Evolutionary conservation across 805 yeast genomes (phyloP).

Genomic region (Saccharomycopsis sp.): DNA sequence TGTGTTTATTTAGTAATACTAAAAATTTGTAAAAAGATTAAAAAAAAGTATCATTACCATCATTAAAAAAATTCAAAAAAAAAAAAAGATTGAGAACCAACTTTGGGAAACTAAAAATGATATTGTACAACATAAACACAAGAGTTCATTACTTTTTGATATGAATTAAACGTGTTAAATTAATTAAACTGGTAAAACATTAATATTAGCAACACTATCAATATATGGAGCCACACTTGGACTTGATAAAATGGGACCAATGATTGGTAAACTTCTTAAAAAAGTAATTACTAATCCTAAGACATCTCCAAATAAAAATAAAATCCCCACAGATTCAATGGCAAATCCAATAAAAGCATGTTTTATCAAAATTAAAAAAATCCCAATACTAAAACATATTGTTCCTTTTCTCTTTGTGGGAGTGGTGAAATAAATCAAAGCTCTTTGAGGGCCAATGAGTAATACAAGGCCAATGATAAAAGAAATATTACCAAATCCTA

Average conservation of each 20-base stretch:
- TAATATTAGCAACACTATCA: constrained; percentile 14
- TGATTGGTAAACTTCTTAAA: constrained; percentile 74
- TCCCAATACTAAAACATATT: constrained; percentile 63
- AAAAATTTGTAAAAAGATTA: too few species aligned
- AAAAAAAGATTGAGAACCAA: too few species aligned
- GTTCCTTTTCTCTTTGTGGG: constrained; percentile 85
- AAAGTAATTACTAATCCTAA: constrained; percentile 83
- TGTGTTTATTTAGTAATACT: too few species aligned
- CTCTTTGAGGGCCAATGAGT: constrained; percentile 81
- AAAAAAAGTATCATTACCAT: too few species aligned
- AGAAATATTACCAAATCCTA: constrained; percentile 80
- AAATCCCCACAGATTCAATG: constrained; percentile 79
- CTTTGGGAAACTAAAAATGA: too few species aligned
- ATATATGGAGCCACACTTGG: constrained; percentile 67
- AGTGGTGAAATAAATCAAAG: constrained; percentile 73
- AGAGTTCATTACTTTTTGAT: too few species aligned
- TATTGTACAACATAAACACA: too few species aligned
- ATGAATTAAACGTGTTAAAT: too few species aligned
- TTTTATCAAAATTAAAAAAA: constrained; percentile 55
- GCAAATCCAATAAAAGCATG: constrained; percentile 78
- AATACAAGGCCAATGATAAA: constrained; percentile 74
- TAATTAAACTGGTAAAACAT: constrained; percentile 17
- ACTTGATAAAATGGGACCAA: constrained; percentile 75
- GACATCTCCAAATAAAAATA: constrained; percentile 88
- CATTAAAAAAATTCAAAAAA: too few species aligned